phyloP scores from a whole-genome alignment of 2,329 filamentous ascomycete species.

The Botrytis galanthina region DNA sequence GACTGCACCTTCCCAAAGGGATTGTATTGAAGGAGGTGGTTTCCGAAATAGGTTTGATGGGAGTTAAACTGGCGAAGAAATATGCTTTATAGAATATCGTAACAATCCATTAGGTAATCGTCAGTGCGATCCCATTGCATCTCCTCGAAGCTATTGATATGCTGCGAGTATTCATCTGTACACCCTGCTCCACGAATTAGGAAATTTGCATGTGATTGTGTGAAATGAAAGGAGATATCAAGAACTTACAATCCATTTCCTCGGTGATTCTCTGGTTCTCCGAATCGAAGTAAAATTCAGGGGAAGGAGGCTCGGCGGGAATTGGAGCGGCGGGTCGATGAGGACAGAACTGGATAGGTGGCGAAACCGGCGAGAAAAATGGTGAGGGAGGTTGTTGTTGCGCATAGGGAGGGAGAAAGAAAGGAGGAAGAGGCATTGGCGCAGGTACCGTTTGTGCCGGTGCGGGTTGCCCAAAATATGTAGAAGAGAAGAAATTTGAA shows the following conservation, averaged over 20 bases:
- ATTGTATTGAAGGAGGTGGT: too few relatives aligned
- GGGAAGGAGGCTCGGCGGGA: background rate
- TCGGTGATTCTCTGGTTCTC: background rate
- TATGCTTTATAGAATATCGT: background rate
- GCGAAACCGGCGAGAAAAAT: background rate
- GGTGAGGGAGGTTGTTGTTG: background rate
- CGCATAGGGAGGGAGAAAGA: too few relatives aligned
- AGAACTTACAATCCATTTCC: slow-evolving; percentile 10
- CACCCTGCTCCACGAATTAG: background rate
- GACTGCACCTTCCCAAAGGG: background rate
- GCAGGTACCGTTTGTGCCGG: background rate
- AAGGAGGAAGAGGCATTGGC: background rate
- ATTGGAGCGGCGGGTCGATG: background rate
- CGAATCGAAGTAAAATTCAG: background rate
- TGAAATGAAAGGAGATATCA: background rate
- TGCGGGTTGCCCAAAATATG: background rate
- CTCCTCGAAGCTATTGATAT: slow-evolving; percentile 1
- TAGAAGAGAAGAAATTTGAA: background rate
- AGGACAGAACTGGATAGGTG: background rate
- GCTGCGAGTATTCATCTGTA: background rate
- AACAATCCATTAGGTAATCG: background rate
- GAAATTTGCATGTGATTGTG: background rate
- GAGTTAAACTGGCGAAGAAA: background rate
- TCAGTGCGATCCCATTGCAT: slow-evolving; percentile 1
- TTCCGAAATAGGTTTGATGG: background rate